Evolutionary conservation across 148 eudicot genomes (phyloP).

Genomic region (Cornus controversa): DNA sequence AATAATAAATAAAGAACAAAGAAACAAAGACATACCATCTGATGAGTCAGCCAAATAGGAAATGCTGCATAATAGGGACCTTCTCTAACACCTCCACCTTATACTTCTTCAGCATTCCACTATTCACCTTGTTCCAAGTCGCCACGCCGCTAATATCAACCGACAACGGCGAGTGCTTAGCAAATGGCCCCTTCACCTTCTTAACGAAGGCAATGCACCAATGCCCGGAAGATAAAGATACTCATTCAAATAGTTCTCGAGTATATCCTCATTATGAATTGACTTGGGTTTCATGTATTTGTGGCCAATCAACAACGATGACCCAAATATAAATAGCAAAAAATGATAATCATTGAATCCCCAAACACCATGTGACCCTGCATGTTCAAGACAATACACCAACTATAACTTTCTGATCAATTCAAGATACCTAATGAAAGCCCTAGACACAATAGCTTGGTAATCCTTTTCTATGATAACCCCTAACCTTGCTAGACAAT

Average conservation of each 20-base stretch:
- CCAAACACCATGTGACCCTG: conserved; percentile 98
- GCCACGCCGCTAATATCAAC: conserved; percentile 96
- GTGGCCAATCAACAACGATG: conserved; percentile 87
- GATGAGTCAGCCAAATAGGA: too few relatives aligned
- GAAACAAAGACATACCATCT: too few relatives aligned
- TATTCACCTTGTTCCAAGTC: too few relatives aligned
- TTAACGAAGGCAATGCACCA: conserved; percentile 64
- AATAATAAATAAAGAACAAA: too few relatives aligned
- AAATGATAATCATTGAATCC: conserved; percentile 95
- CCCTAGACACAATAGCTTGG: conserved; percentile 71
- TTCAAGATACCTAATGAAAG: conserved; percentile 72
- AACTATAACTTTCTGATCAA: conserved; percentile 82
- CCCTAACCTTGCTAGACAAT: conserved; percentile 71
- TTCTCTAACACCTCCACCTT: too few relatives aligned
- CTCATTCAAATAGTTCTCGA: too few relatives aligned
- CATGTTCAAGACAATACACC: conserved; percentile 80
- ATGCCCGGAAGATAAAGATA: conserved; percentile 71
- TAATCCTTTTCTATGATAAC: conserved; percentile 73
- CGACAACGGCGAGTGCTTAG: conserved; percentile 90
- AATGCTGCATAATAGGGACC: too few relatives aligned
- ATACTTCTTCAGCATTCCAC: too few relatives aligned
- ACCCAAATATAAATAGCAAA: conserved; percentile 78
- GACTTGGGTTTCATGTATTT: conserved; percentile 98
- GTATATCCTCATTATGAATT: conserved; percentile 87
- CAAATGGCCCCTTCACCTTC: conserved; percentile 88